Evolutionary conservation across 2,329 filamentous ascomycete genomes (phyloP).

Genomic region (Penicillium sp.): DNA sequence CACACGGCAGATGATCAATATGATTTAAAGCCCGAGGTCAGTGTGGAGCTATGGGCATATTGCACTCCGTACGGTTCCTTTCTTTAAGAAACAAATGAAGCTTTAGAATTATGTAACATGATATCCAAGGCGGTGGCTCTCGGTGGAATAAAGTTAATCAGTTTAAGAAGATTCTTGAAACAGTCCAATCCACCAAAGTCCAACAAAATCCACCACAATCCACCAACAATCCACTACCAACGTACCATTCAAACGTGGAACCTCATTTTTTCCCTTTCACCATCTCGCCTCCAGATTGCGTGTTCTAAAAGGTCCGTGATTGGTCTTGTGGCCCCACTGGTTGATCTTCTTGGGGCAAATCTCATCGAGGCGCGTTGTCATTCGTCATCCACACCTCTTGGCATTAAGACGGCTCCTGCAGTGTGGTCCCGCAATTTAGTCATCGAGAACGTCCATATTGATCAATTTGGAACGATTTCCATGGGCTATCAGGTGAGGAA

Average conservation of each 20-base stretch:
- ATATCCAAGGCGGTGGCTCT: background rate
- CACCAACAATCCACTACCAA: background rate
- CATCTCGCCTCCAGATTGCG: slow-evolving; percentile 12
- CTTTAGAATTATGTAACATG: background rate
- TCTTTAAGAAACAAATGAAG: background rate
- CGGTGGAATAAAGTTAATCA: background rate
- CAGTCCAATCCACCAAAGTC: background rate
- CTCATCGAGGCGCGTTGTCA: background rate
- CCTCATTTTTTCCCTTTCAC: background rate
- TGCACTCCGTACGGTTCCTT: background rate
- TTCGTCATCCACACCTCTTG: slow-evolving; percentile 3
- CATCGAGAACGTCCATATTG: background rate
- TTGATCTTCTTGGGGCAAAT: slow-evolving; percentile 10
- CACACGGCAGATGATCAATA: background rate
- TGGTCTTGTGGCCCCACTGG: background rate
- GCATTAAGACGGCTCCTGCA: background rate
- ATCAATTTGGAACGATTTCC: background rate
- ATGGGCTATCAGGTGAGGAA: background rate
- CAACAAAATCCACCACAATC: background rate
- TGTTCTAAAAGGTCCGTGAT: slow-evolving; percentile 8
- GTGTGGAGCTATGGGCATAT: background rate
- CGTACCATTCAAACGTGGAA: background rate
- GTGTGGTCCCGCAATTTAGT: background rate
- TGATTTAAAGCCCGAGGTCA: background rate
- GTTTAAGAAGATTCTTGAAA: background rate